Evolutionary conservation across 1,284 basidiomycete species (phyloP), one percentile per base, ranked within the genome.

Genomic region (Chiua sp.): DNA sequence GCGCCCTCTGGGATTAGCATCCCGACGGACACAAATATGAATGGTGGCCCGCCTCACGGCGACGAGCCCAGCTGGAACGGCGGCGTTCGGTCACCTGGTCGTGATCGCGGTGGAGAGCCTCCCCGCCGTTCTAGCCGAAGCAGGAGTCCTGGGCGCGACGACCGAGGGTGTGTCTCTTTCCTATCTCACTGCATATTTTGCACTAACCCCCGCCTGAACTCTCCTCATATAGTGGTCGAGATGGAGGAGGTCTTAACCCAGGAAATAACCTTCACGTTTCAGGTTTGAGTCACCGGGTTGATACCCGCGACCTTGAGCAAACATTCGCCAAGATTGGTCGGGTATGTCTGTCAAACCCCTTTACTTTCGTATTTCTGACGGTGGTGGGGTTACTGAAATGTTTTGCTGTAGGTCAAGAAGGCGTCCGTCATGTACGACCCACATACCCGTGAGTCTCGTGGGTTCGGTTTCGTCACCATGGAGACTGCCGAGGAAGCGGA

Each of bases 231-330:
- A 71, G 67, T 2, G 63, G 68, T 55, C 71, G 69, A 28, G 64
- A 65, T 32, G 79, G 76, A 22, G 79, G 78, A 22, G 79, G 78
- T 47, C 77, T 78, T 60, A 98, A 98, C 79, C 94, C 93, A 3
- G 96, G 97, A 55, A 98, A 98, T 82, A 98, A 98, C 79, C 83
- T 99, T 46, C 97, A 99, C 74, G 93, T 98, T 63, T 97, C 95
- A 47, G 89, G 94, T 47, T 82, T 99, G 56, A 88, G 88, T 66
- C 83, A 88, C 72, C 82, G 82, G 62, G 88, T 97, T 61, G 93
- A 94, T 70, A 92, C 92, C 54, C 87, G 90, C 56, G 90, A 93
- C 68, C 90, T 99, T 53, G 94, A 98, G 75, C 86, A 90, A 30
- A 85, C 88, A 18, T 98, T 99, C 72, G 82, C 86, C 68, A 96